phyloP scores from a whole-genome alignment of 2,329 filamentous ascomycete genomes.

The Trichoderma sp. region DNA sequence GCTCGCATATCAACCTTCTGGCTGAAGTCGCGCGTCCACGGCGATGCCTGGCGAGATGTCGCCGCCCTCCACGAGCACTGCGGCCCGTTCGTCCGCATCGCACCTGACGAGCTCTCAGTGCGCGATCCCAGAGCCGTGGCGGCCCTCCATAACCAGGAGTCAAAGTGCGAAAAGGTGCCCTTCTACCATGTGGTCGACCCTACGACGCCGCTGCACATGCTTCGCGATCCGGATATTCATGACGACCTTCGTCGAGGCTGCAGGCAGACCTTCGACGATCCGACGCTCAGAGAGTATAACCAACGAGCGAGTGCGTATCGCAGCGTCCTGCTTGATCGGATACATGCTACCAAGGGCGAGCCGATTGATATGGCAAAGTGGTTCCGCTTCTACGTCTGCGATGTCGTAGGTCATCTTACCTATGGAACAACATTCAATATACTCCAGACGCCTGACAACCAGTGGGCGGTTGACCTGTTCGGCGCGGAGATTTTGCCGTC shows the following conservation, averaged over 20 bases:
- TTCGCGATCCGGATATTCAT: not conserved
- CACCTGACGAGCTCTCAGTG: not conserved
- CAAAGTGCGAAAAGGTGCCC: not conserved
- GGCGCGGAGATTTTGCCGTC: not conserved
- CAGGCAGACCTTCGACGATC: not conserved
- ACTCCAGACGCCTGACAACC: slow-evolving; percentile 32
- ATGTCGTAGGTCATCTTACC: slow-evolving; percentile 46
- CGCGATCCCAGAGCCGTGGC: not conserved
- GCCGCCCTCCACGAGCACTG: not conserved
- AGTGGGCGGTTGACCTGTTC: not conserved
- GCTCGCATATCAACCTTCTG: not conserved
- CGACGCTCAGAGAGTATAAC: not conserved
- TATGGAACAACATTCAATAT: slow-evolving; percentile 43
- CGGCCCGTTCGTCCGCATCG: slow-evolving; percentile 1
- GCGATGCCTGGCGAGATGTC: not conserved
- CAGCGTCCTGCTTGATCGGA: not conserved
- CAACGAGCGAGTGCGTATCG: not conserved
- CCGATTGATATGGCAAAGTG: slow-evolving; percentile 37
- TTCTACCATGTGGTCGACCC: not conserved
- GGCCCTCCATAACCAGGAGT: not conserved
- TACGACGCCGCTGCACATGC: not conserved
- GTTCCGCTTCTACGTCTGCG: slow-evolving; percentile 44
- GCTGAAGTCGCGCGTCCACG: not conserved
- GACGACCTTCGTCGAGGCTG: not conserved
- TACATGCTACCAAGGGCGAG: slow-evolving; percentile 19